Conservation (phyloP, 2,329 filamentous ascomycete species). For the Pseudogymnoascus sp. region DNA sequence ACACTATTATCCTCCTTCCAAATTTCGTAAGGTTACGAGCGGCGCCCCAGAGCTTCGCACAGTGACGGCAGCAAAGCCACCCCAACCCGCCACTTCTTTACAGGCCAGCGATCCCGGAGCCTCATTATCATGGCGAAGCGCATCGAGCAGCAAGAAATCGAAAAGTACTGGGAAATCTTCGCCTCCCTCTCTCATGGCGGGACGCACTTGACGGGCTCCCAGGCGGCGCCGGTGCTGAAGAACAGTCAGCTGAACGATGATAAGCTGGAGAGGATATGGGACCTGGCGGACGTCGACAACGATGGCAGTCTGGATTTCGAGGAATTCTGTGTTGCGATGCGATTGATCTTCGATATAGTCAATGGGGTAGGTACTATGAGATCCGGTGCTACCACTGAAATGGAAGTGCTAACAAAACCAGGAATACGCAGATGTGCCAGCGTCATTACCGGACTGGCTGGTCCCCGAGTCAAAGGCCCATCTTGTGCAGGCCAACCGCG, state of each 20-base stretch:
- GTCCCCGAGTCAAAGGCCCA: conserved; percentile 92
- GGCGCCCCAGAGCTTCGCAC: background rate
- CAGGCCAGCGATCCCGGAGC: background rate
- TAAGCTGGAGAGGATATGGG: conserved; percentile 96
- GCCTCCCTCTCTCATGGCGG: conserved; percentile 57
- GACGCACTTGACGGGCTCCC: conserved; percentile 57
- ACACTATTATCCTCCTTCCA: background rate
- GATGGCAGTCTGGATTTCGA: conserved; percentile 98
- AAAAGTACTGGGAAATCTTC: conserved; percentile 77
- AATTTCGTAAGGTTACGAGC: background rate
- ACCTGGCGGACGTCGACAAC: conserved; percentile 92
- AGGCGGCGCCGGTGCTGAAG: conserved; percentile 64
- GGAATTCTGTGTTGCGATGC: conserved; percentile 98
- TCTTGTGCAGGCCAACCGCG: conserved; percentile 74
- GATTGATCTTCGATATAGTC: conserved; percentile 91
- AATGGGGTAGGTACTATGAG: conserved; percentile 68
- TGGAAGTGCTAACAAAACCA: conserved; percentile 30
- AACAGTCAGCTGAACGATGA: conserved; percentile 65
- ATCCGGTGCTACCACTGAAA: background rate
- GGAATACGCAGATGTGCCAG: conserved; percentile 88
- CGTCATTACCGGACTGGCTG: conserved; percentile 84
- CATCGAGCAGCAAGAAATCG: conserved; percentile 67
- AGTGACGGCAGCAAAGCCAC: background rate
- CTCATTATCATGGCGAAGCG: conserved; percentile 36
- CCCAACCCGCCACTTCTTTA: background rate